Base-by-base conservation (phyloP, 306 rosid genomes). In the Luffa aegyptiaca region DNA sequence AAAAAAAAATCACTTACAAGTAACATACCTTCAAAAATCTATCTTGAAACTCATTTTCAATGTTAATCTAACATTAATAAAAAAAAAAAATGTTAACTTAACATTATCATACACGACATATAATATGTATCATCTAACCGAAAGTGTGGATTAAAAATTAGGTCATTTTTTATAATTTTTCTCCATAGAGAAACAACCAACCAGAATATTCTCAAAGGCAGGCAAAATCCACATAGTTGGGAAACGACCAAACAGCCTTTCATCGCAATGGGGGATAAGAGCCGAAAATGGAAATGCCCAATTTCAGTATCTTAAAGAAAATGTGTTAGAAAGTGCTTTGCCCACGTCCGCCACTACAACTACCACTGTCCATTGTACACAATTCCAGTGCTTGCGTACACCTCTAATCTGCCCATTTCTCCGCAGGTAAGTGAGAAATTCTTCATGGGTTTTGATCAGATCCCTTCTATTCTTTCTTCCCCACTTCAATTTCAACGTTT, bases 171-270 rank as follows among this genome's bases (percentile, higher is more conserved):
- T 26, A 6, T 63, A 3, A 11, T 3, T 9, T 35, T 5, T 39
- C 6, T 18, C 13, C 7, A 6, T 65, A 44, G 11, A 44, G 26
- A 71, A 71, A 71, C 5, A 71, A 71, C 11, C 8, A n/a, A 71
- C 57, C 11, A 49, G 78, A 73, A 73, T 73, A 73, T 73, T 49
- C 78, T 31, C 8, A 18, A 49, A 48, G 78, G 78, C 45, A 51
- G 31, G 44, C 61, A 33, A 51, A 72, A 73, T 42, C 44, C 61
- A 49, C 61, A 14, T 33, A 33, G 57, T 51, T 49, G 44, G 26
- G 78, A 73, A 73, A 49, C 61, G 42, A 17, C 78, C 78, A 49
- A 73, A 73, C 7, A 1, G 26, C 62, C 61, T 49, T 49, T 73
- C 78, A 33, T 73, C 46, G 14, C 31, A 49, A 51, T 31, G 78